Evolutionary conservation across 1,284 basidiomycete genomes (phyloP).

Genomic region (Tilletiaria anomala): DNA sequence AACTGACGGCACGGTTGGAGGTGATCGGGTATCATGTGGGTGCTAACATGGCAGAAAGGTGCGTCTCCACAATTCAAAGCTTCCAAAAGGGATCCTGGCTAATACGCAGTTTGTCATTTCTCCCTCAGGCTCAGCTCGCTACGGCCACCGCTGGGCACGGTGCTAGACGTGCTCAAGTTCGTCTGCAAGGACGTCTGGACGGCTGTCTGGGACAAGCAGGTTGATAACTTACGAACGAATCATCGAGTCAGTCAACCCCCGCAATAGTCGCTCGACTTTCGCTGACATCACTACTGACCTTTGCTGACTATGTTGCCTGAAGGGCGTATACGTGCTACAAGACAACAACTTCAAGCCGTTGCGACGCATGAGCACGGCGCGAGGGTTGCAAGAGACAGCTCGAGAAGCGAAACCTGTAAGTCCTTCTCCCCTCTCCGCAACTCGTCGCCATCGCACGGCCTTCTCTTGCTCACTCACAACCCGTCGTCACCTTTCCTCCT

Average conservation of each 20-base stretch:
- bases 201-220: constrained; percentile 76
- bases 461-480: not conserved
- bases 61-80: constrained; percentile 19
- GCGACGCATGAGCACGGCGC: constrained; percentile 59
- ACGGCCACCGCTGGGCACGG: constrained; percentile 59
- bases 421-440: constrained; percentile 4
- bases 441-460: not conserved
- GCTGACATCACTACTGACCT: constrained; percentile 29
- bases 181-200: constrained; percentile 91
- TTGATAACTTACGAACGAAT: constrained; percentile 86
- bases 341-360: constrained; percentile 79
- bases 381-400: constrained; percentile 59
- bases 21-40: constrained; percentile 74
- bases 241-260: constrained; percentile 53
- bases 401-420: constrained; percentile 56
- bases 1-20: constrained; percentile 56
- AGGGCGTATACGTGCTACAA: constrained; percentile 88
- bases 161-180: constrained; percentile 82
- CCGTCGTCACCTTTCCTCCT: no score
- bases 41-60: constrained; percentile 71
- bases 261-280: constrained; percentile 41
- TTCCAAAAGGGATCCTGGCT: not conserved
- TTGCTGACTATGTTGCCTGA: not conserved
- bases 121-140: constrained; percentile 56
- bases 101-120: not conserved